Base-by-base conservation (phyloP, 306 rosid species). In the Quercus alba region DNA sequence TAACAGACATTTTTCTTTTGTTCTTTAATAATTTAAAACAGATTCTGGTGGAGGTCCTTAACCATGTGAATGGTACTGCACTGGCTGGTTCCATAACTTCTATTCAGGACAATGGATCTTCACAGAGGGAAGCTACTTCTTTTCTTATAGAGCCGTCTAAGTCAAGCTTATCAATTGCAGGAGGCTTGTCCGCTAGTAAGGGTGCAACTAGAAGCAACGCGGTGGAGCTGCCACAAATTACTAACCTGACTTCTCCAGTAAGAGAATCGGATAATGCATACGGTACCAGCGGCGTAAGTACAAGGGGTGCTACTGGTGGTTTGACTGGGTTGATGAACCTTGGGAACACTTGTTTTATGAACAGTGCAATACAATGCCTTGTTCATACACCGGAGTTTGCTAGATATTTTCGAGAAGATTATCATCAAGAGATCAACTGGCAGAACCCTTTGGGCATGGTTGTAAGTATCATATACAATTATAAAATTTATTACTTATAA, bases 301-400 rank as follows among this genome's bases (percentile, higher is more conserved):
- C 98, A 75, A 87, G 99, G 76, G 99, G 99, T 28, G 91, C 97
- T 38, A 72, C 90, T 20, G 90, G 91, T 85, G 98, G 99, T 84
- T 89, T 95, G 84, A 95, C 93, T 70, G 99, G 99, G 73, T 86
- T 95, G 87, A 84, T 88, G 81, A 95, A 95, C 85, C 98, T 95
- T 78, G 99, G 99, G 84, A 95, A 95, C 84, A 95, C 99, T 57
- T 95, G 99, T 91, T 95, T 93, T 83, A 95, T 95, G 99, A 95
- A 95, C 86, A 93, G 99, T 83, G 97, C 99, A 9, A 90, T 95
- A 67, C 99, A 95, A 76, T 93, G 99, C 80, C 99, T 95, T 75
- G 98, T 95, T 82, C 98, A 95, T 81, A 93, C 99, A 20, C 99
- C 97, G 19, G 99, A 95, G 84, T 93, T 95, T 55, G 94, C 98